These are phyloP conservation scores for Phytophthora ohioensis DNA, from an alignment of 352 stramenopile species.

Conservation along the genomic window DNA sequence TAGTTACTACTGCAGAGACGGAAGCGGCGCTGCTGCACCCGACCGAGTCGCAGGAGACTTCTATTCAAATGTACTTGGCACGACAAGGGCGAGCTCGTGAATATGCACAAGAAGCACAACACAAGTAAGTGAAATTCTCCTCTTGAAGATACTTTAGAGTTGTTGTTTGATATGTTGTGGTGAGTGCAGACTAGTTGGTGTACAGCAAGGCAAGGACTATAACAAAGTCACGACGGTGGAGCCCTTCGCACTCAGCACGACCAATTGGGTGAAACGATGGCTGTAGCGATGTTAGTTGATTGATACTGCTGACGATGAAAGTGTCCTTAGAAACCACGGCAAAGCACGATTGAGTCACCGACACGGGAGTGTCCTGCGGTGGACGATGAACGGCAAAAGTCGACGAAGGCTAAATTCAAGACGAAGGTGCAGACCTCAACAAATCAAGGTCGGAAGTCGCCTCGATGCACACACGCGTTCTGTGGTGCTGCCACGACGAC, in stretches of 20 bases:
- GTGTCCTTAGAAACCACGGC: slow-evolving; percentile 30
- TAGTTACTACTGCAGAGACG: slow-evolving; percentile 7
- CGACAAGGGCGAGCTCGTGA: slow-evolving; percentile 63
- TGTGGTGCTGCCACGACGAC: slow-evolving; percentile 10
- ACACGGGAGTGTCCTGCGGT: slow-evolving; percentile 3
- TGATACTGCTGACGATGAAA: neutral
- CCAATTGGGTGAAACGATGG: slow-evolving; percentile 49
- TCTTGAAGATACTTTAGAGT: neutral
- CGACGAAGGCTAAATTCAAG: slow-evolving; percentile 18
- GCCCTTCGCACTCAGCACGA: slow-evolving; percentile 72
- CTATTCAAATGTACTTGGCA: slow-evolving; percentile 65
- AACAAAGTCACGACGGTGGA: slow-evolving; percentile 54
- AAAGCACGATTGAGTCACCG: slow-evolving; percentile 33
- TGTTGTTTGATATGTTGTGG: slow-evolving; percentile 1
- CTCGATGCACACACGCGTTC: slow-evolving; percentile 14
- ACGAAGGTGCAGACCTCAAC: slow-evolving; percentile 15
- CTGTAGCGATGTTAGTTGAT: neutral
- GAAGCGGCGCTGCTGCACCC: slow-evolving; percentile 45
- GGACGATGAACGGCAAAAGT: slow-evolving; percentile 17
- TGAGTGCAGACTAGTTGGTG: slow-evolving; percentile 37
- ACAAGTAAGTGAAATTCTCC: slow-evolving; percentile 40
- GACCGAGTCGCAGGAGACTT: slow-evolving; percentile 67
- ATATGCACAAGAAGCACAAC: slow-evolving; percentile 43
- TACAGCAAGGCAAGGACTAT: slow-evolving; percentile 61
- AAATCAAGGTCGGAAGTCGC: slow-evolving; percentile 10